Evolutionary conservation across 2,329 filamentous ascomycete genomes (phyloP).

Genomic region (Elsinoe arachidis): DNA sequence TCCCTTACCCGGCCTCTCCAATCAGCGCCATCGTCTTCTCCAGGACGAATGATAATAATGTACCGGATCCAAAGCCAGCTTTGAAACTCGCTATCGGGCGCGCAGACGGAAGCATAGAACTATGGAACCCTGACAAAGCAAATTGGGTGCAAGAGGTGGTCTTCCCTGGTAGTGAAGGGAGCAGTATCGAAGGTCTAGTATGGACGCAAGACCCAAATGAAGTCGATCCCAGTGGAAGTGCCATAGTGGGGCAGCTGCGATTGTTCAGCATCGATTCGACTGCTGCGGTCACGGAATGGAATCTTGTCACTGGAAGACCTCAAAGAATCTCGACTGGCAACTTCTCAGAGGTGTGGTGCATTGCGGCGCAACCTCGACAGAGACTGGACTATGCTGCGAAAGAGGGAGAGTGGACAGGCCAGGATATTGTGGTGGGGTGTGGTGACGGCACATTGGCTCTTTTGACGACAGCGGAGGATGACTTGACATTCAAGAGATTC

Average conservation of each 20-base stretch:
- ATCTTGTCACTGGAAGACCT: constrained; percentile 69
- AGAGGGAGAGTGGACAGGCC: constrained; percentile 26
- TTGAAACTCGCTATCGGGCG: constrained; percentile 81
- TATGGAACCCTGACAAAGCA: constrained; percentile 83
- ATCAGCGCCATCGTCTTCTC: constrained; percentile 96
- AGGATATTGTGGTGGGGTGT: constrained; percentile 75
- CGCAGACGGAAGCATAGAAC: constrained; percentile 91
- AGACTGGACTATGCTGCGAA: constrained; percentile 24
- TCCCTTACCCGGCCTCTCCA: constrained; percentile 80
- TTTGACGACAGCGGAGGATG: constrained; percentile 75
- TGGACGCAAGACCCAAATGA: constrained; percentile 86
- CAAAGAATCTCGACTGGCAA: constrained; percentile 80
- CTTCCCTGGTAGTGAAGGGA: constrained; percentile 71
- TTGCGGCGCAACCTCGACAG: constrained; percentile 70
- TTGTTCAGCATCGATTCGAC: constrained; percentile 97
- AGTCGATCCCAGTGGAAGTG: constrained; percentile 52
- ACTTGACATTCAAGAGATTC: constrained; percentile 70
- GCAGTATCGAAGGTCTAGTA: constrained; percentile 80
- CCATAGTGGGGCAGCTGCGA: constrained; percentile 62
- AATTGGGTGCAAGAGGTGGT: constrained; percentile 85
- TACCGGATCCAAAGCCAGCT: constrained; percentile 42
- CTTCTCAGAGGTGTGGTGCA: constrained; percentile 94
- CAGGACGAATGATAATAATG: constrained; percentile 49
- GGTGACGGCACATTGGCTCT: constrained; percentile 84
- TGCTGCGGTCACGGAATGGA: constrained; percentile 88